These are phyloP conservation scores for Spencermartinsiella europaea DNA, from an alignment of 805 yeast species.

Conservation along the genomic window DNA sequence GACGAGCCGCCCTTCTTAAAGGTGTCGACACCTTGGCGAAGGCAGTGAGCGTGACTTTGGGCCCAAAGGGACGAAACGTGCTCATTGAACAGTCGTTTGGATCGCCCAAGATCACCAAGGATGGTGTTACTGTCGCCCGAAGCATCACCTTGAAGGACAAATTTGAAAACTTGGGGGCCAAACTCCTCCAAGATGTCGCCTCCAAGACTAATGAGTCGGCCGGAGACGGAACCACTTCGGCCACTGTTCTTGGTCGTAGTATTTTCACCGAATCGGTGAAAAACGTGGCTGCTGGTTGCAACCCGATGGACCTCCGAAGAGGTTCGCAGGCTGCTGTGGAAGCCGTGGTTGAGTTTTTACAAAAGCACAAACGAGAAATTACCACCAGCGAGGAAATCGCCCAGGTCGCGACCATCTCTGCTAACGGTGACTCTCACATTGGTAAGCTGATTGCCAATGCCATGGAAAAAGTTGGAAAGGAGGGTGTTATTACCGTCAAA, in stretches of 20 bases:
- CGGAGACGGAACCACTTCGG: constrained; percentile 98
- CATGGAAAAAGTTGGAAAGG: constrained; percentile 98
- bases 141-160: constrained; percentile 78
- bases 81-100: constrained; percentile 95
- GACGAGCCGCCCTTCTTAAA: constrained; percentile 85
- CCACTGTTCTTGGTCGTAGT: constrained; percentile 93
- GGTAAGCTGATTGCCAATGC: constrained; percentile 90
- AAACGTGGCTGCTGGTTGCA: constrained; percentile 98
- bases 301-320: constrained; percentile 96
- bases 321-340: constrained; percentile 97
- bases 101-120: constrained; percentile 97
- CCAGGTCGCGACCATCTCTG: constrained; percentile 96
- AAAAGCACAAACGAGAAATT: constrained; percentile 82
- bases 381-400: constrained; percentile 93
- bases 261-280: constrained; percentile 92
- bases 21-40: constrained; percentile 95
- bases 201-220: constrained; percentile 95
- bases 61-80: constrained; percentile 97
- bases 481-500: constrained; percentile 96
- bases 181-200: constrained; percentile 92
- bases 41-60: constrained; percentile 94
- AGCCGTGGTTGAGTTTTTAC: constrained; percentile 80
- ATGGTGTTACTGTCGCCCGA: constrained; percentile 96
- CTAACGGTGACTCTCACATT: constrained; percentile 91
- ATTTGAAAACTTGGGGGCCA: constrained; percentile 95